Evolutionary conservation across 2,329 filamentous ascomycete species (phyloP), one percentile per base, ranked within the genome.

Genomic region (Xylariaceae sp.): DNA sequence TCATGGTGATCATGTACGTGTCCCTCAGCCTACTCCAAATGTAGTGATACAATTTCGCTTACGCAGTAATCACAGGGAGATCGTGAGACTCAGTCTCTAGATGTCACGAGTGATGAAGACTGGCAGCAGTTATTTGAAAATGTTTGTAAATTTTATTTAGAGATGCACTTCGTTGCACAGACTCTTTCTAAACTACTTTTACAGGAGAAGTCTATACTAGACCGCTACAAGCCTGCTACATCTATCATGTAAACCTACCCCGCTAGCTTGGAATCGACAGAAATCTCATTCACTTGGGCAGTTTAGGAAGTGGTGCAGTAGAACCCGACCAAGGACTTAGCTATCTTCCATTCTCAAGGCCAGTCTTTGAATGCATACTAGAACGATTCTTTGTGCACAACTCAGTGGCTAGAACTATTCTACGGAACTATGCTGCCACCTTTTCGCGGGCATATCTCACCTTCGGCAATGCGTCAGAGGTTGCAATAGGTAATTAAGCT

Each of bases 171-270:
- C 13, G 13, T 30, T 30, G 13, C 27, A 30, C 8, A 30, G 13
- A 8, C 13, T 30, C 27, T 8, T 30, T 8, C 13, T 13, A 8
- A 30, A 30, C 27, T 30, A 8, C 13, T 30, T 13, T 8, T 30
- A 13, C 36, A 41, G 11, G 20, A 41, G 24, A 26, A 26, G 15
- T 6, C 6, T 6, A n/a, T 8, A 23, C n/a, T 23, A 26, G 20
- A 26, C 3, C 9, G n/a, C 20, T 20, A 26, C 5, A 5, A 24
- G 10, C 24, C 24, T 18, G n/a, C 24, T 7, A 41, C 37, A 23
- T 41, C 18, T 26, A n/a, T 41, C 37, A 41, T 41, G 37, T 41
- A 41, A n/a, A n/a, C n/a, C n/a, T n/a, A n/a, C n/a, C n/a, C n/a
- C n/a, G n/a, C n/a, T n/a, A n/a, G n/a, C n/a, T n/a, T n/a, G n/a